Conservation (phyloP, 2,329 filamentous ascomycete species). For the Ascosphaera apis region DNA sequence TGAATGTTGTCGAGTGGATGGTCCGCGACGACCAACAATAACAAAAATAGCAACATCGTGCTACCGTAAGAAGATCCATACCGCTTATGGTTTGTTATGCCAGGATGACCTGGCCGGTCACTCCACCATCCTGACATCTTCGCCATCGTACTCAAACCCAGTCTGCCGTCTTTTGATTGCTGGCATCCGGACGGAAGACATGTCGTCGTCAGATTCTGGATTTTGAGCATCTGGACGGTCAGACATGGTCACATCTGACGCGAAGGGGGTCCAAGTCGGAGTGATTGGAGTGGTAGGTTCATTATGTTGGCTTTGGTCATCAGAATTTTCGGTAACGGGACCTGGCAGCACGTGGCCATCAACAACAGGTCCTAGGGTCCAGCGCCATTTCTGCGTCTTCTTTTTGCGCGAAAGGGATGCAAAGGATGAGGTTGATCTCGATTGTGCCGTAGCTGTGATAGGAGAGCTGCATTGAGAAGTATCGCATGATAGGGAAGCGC, state of each 20-base stretch:
- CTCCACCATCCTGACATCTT: not conserved
- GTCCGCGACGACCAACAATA: too few relatives aligned
- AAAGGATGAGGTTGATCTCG: constrained; percentile 30
- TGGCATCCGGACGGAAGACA: not conserved
- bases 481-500: constrained; percentile 17
- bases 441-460: constrained; percentile 17
- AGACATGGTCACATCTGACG: not conserved
- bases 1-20: too few relatives aligned
- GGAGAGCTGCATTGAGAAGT: constrained; percentile 16
- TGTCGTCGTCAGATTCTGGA: not conserved
- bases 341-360: constrained; percentile 4
- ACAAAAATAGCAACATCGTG: too few relatives aligned
- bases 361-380: constrained; percentile 29
- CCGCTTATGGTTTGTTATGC: too few relatives aligned
- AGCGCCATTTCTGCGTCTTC: constrained; percentile 31
- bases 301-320: not conserved
- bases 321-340: not conserved
- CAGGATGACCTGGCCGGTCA: too few relatives aligned
- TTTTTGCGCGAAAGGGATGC: constrained; percentile 25
- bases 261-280: not conserved
- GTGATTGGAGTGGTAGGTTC: not conserved
- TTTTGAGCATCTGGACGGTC: not conserved
- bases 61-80: too few relatives aligned
- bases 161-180: not conserved
- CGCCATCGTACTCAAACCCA: not conserved